Evolutionary conservation across 805 yeast species (phyloP).

Genomic region (Blastobotrys terrestris): DNA sequence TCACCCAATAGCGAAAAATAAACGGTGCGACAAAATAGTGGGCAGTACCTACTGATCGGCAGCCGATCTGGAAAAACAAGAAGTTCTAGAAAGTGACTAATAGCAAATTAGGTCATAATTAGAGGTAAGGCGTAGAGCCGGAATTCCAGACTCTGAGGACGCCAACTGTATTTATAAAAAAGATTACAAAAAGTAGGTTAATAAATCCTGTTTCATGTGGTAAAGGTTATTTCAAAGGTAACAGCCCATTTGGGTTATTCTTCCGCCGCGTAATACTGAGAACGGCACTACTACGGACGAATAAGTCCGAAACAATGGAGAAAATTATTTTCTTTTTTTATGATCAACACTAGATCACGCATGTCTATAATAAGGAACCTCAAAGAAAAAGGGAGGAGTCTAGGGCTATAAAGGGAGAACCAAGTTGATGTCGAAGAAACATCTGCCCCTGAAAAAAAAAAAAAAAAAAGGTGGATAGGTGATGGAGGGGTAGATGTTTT

Average conservation of each 20-base stretch:
- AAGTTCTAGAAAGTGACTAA: neutral
- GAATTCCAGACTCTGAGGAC: too few relatives aligned
- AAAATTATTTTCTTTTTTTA: neutral
- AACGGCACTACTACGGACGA: neutral
- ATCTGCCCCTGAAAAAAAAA: neutral
- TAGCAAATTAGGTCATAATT: too few relatives aligned
- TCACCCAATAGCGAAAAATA: neutral
- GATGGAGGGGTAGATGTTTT: neutral
- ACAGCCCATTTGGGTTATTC: neutral
- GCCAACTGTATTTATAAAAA: too few relatives aligned
- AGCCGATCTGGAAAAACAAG: neutral
- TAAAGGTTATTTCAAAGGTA: neutral
- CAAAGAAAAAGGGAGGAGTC: neutral
- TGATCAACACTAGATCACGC: neutral
- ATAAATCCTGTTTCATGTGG: neutral
- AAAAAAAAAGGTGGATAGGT: neutral
- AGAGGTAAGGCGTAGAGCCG: too few relatives aligned
- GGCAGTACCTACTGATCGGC: neutral
- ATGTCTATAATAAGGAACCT: neutral
- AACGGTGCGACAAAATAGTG: neutral
- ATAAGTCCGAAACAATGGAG: neutral
- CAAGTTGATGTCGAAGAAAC: too few relatives aligned
- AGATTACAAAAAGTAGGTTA: neutral
- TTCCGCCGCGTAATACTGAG: neutral
- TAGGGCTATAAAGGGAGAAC: too few relatives aligned